Percentiles rank a stretch among this genome's conserved stretches.
These are phyloP conservation scores for Chaetomiaceae sp. DNA, from an alignment of 2,329 filamentous ascomycete genomes.

Conservation along the genomic window DNA sequence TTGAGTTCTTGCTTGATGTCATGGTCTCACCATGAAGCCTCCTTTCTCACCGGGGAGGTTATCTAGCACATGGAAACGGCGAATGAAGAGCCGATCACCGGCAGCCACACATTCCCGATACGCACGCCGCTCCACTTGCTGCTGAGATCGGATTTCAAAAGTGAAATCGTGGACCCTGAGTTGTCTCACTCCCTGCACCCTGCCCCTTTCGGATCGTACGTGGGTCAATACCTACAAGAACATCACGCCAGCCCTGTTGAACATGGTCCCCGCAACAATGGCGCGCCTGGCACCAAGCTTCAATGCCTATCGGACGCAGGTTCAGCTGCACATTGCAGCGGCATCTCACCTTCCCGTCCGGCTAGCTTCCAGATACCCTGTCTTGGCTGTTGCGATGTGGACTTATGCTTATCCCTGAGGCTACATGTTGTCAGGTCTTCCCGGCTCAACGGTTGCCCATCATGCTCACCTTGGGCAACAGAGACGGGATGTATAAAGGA, in stretches of 20 bases:
- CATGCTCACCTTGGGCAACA: slow-evolving; percentile 1
- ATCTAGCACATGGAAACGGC: neutral
- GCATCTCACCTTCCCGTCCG: slow-evolving; percentile 13
- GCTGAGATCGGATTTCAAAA: slow-evolving; percentile 7
- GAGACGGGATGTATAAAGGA: slow-evolving; percentile 6
- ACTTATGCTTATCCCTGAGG: neutral
- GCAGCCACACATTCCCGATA: neutral
- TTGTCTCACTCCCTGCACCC: slow-evolving; percentile 1
- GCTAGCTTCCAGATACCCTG: neutral
- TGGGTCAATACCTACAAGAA: slow-evolving; percentile 3
- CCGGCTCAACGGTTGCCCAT: neutral
- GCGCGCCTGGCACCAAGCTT: slow-evolving; percentile 6
- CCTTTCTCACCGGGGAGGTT: no score
- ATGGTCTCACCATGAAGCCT: neutral
- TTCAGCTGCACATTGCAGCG: slow-evolving; percentile 16
- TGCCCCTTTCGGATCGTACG: neutral
- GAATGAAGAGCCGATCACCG: neutral
- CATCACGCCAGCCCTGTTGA: slow-evolving; percentile 8
- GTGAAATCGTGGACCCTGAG: neutral
- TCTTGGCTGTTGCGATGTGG: neutral
- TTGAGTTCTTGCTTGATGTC: no score
- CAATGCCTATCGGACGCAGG: slow-evolving; percentile 11
- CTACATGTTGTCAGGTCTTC: slow-evolving; percentile 5
- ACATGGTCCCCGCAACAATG: slow-evolving; percentile 10
- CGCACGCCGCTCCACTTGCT: neutral